Evolutionary conservation across 805 yeast species (phyloP).

Genomic region (Hanseniaspora singularis): DNA sequence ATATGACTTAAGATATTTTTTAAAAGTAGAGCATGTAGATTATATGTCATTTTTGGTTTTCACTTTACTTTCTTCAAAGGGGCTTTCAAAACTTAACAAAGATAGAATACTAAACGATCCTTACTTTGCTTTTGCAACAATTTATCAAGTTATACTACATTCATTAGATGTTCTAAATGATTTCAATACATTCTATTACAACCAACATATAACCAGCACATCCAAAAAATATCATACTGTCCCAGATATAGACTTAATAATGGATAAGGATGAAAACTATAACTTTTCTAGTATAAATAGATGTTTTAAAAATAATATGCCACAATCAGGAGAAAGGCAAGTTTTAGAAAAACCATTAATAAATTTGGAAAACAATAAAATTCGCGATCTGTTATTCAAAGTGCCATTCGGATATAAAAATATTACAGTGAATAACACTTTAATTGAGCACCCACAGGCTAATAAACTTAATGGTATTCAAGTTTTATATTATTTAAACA

Average conservation of each 20-base stretch:
- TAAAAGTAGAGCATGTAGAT: slow-evolving; percentile 8
- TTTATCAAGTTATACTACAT: slow-evolving; percentile 1
- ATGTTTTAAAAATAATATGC: background rate
- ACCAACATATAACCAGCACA: background rate
- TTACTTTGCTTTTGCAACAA: slow-evolving; percentile 1
- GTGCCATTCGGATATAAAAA: background rate
- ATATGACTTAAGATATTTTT: slow-evolving; percentile 4
- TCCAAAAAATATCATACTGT: slow-evolving; percentile 5
- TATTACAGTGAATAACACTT: background rate
- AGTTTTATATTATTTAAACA: slow-evolving; percentile 3
- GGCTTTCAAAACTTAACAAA: background rate
- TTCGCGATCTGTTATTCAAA: background rate
- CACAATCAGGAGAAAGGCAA: background rate
- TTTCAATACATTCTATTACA: slow-evolving; percentile 5
- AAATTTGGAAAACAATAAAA: background rate
- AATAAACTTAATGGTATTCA: slow-evolving; percentile 12
- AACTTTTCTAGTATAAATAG: background rate
- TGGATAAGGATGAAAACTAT: slow-evolving; percentile 5
- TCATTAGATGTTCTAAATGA: slow-evolving; percentile 1
- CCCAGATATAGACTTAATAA: background rate
- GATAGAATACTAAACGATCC: slow-evolving; percentile 6
- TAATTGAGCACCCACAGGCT: slow-evolving; percentile 5
- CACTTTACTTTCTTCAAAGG: slow-evolving; percentile 1
- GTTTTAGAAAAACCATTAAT: background rate
- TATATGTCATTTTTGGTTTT: slow-evolving; percentile 12